Base-by-base conservation (phyloP, 169 alveolate species). In the Cryptosporidium ubiquitum region DNA sequence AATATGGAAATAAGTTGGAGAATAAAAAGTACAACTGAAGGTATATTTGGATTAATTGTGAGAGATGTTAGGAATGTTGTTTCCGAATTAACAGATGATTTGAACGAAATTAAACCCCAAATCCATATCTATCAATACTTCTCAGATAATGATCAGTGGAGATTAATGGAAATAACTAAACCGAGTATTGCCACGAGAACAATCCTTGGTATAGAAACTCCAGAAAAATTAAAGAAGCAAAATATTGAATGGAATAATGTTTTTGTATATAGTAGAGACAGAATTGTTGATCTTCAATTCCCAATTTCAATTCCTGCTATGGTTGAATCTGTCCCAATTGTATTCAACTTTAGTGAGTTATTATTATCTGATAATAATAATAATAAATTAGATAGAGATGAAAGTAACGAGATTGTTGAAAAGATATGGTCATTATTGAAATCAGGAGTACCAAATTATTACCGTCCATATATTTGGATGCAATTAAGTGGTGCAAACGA, bases 1-100 rank as follows among this genome's bases (percentile, higher is more conserved):
- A 79, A 79, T 79, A 79, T 79, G 89, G 89, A 79, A 79, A 35
- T 79, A 16, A 64, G 89, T 39, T 79, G 89, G 89, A 79, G 89
- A 79, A 79, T 79, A 40, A 79, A 79, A 61, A 79, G 89, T 61
- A 79, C 89, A 5, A 79, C 89, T 29, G 89, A 79, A 64, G 89
- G 89, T 26, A 64, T 79, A 20, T 79, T 79, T 64, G 75, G 75
- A 16, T 23, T 79, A 20, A 20, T 79, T 7, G 68, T 79, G 10
- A 79, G 31, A 47, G 89, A 79, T 79, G 89, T 79, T 14, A 37
- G 89, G 14, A 79, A 79, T 40, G 89, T 79, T 14, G 75, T 79
- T 23, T 79, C 89, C 37, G 89, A 79, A 58, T 44, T 61, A 42
- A 79, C 89, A 14, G 89, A 79, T 31, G 89, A 79, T 31, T 64